Percentiles rank a stretch among this genome's conserved stretches.
Evolutionary conservation across 257 asterid genomes (phyloP).

Genomic region (Paulownia fortunei): DNA sequence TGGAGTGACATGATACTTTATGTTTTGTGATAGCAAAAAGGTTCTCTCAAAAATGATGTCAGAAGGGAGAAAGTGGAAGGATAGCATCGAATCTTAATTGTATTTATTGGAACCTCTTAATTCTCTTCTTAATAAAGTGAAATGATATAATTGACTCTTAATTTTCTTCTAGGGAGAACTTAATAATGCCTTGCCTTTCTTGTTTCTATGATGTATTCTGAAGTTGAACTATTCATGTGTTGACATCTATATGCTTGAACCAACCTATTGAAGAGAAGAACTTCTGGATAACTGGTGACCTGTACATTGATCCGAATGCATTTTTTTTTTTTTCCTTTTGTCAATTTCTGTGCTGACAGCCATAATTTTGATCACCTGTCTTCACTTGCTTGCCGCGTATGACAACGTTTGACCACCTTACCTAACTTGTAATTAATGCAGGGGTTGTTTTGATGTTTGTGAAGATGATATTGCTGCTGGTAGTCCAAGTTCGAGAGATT

Average conservation of each 20-base stretch:
- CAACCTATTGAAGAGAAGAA: constrained; percentile 1
- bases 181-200: neutral
- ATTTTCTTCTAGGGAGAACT: neutral
- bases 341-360: neutral
- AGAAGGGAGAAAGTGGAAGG: neutral
- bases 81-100: constrained; percentile 4
- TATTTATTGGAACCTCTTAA: neutral
- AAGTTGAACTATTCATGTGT: neutral
- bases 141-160: no score
- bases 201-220: neutral
- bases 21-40: constrained; percentile 4
- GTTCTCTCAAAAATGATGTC: neutral
- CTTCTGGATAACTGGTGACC: constrained; percentile 6
- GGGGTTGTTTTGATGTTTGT: constrained; percentile 85
- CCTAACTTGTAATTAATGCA: constrained; percentile 41
- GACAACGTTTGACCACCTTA: neutral
- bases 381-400: neutral
- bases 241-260: neutral
- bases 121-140: neutral
- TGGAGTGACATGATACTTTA: neutral
- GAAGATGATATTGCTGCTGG: constrained; percentile 70
- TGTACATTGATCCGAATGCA: neutral
- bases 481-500: constrained; percentile 69
- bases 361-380: constrained; percentile 15
- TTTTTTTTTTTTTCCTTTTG: neutral